A percentile compares a stretch with the other conserved stretches of the same genome.
phyloP scores from a whole-genome alignment of 352 stramenopile genomes.

The Phytophthora pini region DNA sequence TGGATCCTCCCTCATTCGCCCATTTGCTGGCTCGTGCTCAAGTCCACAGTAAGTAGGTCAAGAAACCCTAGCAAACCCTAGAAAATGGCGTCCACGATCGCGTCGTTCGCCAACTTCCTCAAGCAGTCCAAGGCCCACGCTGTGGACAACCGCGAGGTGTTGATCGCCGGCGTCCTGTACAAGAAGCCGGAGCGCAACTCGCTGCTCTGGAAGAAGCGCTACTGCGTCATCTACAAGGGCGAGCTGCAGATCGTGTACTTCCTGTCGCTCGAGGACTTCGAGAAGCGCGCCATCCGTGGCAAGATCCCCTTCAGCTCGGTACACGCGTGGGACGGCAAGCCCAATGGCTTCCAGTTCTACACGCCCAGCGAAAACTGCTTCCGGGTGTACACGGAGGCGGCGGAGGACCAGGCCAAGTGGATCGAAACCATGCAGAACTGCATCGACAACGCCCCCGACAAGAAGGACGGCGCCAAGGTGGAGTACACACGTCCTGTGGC shows the following conservation, averaged over 20 bases:
- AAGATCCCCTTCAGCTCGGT: conserved; percentile 86
- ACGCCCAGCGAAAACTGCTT: conserved; percentile 86
- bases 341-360: conserved; percentile 90
- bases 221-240: conserved; percentile 79
- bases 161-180: conserved; percentile 78
- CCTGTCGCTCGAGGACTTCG: conserved; percentile 73
- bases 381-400: conserved; percentile 83
- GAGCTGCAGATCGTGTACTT: conserved; percentile 87
- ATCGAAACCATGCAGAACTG: conserved; percentile 70
- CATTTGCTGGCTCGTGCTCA: conserved; percentile 32
- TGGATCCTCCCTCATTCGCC: conserved; percentile 30
- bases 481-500: conserved; percentile 75
- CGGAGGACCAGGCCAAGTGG: conserved; percentile 74
- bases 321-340: conserved; percentile 87
- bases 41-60: not conserved
- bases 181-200: conserved; percentile 87
- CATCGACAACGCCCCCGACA: conserved; percentile 74
- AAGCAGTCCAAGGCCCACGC: conserved; percentile 56
- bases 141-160: conserved; percentile 47
- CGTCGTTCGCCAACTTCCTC: conserved; percentile 66
- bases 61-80: not conserved
- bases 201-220: conserved; percentile 89
- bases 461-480: conserved; percentile 65
- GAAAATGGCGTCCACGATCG: conserved; percentile 34
- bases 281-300: conserved; percentile 74